A percentile compares a stretch with the other conserved stretches of the same genome.
Evolutionary conservation across 1,284 basidiomycete genomes (phyloP).

Genomic region (Cutaneotrichosporon daszewskae): DNA sequence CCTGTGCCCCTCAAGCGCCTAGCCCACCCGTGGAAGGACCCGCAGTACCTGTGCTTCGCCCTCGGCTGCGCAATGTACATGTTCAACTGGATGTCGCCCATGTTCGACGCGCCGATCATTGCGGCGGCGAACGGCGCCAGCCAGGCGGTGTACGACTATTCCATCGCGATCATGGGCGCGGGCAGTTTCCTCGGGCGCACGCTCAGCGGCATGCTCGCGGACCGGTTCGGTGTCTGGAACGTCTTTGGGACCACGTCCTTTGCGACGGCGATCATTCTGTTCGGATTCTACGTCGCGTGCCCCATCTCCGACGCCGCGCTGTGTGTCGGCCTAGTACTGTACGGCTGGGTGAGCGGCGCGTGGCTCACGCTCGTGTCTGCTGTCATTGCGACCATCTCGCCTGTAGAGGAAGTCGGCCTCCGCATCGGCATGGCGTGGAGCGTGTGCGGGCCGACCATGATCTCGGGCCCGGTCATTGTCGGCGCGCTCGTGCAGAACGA

Average conservation of each 20-base stretch:
- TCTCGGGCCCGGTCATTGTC: conserved; percentile 37
- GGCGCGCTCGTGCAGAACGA: conserved; percentile 23
- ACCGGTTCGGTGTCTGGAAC: conserved; percentile 38
- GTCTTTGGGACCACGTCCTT: conserved; percentile 31
- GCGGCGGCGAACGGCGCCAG: conserved; percentile 26
- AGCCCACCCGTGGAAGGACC: conserved; percentile 28
- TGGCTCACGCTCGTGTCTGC: conserved; percentile 42
- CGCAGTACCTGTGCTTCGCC: conserved; percentile 28
- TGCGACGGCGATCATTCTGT: conserved; percentile 24
- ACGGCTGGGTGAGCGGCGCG: conserved; percentile 34
- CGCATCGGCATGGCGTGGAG: conserved; percentile 43
- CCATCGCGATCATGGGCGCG: conserved; percentile 37
- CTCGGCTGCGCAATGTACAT: conserved; percentile 25
- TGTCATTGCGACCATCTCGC: conserved; percentile 34
- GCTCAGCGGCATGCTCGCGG: conserved; percentile 34
- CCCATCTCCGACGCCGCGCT: conserved; percentile 25
- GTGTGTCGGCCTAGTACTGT: conserved; percentile 33
- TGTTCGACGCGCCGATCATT: conserved; percentile 33
- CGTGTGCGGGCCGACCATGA: conserved; percentile 25
- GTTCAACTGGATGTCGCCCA: conserved; percentile 24
- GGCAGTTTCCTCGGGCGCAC: conserved; percentile 39
- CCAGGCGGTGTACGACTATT: conserved; percentile 24
- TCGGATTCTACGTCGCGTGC: conserved; percentile 30
- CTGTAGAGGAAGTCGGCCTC: conserved; percentile 41
- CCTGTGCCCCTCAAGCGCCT: conserved; percentile 10